Evolutionary conservation across 441 rosid species (phyloP).

Genomic region (Erysimum cheiri): DNA sequence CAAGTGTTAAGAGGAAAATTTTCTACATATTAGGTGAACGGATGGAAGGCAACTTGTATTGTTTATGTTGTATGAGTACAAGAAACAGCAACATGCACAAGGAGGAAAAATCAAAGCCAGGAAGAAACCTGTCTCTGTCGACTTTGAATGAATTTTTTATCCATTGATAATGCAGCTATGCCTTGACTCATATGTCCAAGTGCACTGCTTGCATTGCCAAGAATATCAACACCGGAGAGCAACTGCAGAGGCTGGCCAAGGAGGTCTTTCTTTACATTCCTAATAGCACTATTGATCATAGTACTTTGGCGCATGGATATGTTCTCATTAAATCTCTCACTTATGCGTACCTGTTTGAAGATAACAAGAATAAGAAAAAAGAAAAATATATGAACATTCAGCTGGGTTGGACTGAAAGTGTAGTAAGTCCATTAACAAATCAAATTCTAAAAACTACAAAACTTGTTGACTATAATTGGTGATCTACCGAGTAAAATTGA

Average conservation of each 20-base stretch:
- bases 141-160: constrained; percentile 93
- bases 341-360: constrained; percentile 76
- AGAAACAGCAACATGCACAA: constrained; percentile 31
- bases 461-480: constrained; percentile 21
- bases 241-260: constrained; percentile 98
- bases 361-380: not conserved
- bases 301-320: constrained; percentile 96
- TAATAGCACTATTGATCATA: constrained; percentile 79
- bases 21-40: constrained; percentile 4
- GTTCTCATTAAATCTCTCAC: constrained; percentile 81
- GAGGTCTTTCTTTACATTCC: constrained; percentile 89
- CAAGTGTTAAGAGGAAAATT: not conserved
- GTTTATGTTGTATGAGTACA: constrained; percentile 8
- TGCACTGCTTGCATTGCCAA: constrained; percentile 99
- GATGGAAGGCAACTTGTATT: constrained; percentile 22
- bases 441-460: constrained; percentile 23
- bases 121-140: constrained; percentile 89
- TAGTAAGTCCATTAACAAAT: constrained; percentile 18
- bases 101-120: constrained; percentile 25
- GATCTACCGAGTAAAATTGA: not conserved
- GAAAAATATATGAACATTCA: not conserved
- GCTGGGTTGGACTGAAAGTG: constrained; percentile 18
- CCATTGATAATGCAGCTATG: constrained; percentile 98
- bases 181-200: constrained; percentile 99
- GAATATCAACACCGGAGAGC: constrained; percentile 95